Evolutionary conservation across 345 rosid genomes (phyloP), one percentile per base, ranked within the genome.

Genomic region (Pelargonium nanum): DNA sequence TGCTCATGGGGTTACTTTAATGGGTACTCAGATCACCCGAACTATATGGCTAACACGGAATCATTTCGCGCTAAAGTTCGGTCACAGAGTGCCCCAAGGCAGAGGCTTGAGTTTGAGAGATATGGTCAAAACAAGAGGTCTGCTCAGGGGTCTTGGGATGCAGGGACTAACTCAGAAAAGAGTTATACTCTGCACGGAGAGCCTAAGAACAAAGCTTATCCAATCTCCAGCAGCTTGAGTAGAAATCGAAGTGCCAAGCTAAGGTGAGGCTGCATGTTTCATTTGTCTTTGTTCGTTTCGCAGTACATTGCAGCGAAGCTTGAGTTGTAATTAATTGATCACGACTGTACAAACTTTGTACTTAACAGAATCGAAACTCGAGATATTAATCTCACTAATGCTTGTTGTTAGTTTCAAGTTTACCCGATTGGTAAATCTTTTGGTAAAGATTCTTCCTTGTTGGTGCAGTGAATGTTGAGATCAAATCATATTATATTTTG

Each of bases 31-130:
- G 84, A 85, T 66, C 70, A 80, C 65, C 99, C 96, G 2, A 94
- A 85, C 79, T 94, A 84, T 80, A 94, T 93, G 99, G 74, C 90
- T 9, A 76, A 85, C 80, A 93, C 99, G 0, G 95, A 93, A 69
- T 89, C 99, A 20, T 87, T 88, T 50, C 79, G 75, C 61, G 99
- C 72, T 12, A 76, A 71, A 84, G 83, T 80, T 23, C 76, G 99
- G 73, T 89, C 97, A 24, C 95, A 85, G 57, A 93, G 99, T 68
- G 92, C 86, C 20, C 99, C 97, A 4, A 84, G 87, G 85, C 99
- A 89, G 77, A 81, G 99, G 81, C 72, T 84, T 7, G 95, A 83
- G 69, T 67, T 83, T 23, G 88, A 78, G 30, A 80, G 65, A 56
- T 68, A 70, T 24, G 70, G 83, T 68, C 80, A 70, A 6, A 60